Base-by-base conservation (phyloP, 352 stramenopile species). In the Blastocystis sp. region DNA sequence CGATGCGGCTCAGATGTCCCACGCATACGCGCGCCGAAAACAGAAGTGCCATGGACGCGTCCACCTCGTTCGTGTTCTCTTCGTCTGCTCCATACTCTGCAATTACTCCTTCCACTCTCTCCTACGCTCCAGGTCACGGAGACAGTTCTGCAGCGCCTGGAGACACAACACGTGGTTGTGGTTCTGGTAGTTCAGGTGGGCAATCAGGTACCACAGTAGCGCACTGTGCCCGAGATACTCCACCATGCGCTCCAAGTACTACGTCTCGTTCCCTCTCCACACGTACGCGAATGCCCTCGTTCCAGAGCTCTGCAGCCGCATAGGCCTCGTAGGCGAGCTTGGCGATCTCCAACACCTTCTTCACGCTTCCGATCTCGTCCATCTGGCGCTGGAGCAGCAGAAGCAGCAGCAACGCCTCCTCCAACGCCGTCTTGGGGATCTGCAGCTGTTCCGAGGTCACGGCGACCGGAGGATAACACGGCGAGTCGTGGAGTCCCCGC, bases 191-290 rank as follows among this genome's bases (percentile, higher is more conserved):
- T 71, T 16, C 24, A 14, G 4, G 7, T 18, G 21, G 14, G 32
- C 38, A 29, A 71, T 71, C 59, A 71, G 32, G n/a, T 71, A 71
- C 59, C 59, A 71, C 59, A 71, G 7, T 14, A 71, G n/a, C 7
- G 24, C 32, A 29, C 59, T 71, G 38, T 71, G 59, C 4, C 59
- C 59, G 9, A 71, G 59, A 0, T 27, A 29, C 59, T 71, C 11
- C 29, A 71, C 8, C 38, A 71, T 18, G 8, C 32, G 8, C 59
- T 71, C 59, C 59, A 71, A 44, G 36, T 44, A 71, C 54, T 64
- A 64, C n/a, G n/a, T 21, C 54, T 64, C n/a, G 21, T 21, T 29
- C 16, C 29, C 29, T n/a, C 29, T 21, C 54, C 29, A 16, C 54
- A 0, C 54, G 7, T 21, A 64, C 54, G 29, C 14, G 6, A 14